Evolutionary conservation across 169 alveolate genomes (phyloP).

Genomic region (Theileria luwenshuni): DNA sequence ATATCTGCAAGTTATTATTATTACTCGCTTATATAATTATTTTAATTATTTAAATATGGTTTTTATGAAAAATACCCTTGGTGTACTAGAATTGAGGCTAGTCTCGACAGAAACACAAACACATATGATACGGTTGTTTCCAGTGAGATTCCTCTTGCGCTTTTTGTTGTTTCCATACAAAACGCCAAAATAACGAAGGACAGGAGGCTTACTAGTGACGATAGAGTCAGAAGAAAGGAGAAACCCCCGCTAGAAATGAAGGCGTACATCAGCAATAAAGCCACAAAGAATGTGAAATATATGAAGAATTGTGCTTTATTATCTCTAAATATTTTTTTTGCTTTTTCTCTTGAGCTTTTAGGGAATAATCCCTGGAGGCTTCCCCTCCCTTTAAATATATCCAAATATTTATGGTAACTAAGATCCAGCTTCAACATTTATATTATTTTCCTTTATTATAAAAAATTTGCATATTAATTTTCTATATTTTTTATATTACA

Average conservation of each 20-base stretch:
- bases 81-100: slow-evolving; percentile 87
- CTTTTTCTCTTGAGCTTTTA: slow-evolving; percentile 32
- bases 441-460: not conserved
- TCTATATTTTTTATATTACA: not conserved
- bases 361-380: slow-evolving; percentile 12
- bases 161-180: slow-evolving; percentile 80
- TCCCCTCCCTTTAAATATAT: slow-evolving; percentile 22
- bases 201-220: slow-evolving; percentile 86
- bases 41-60: not conserved
- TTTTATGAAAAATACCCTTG: slow-evolving; percentile 82
- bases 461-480: slow-evolving; percentile 9
- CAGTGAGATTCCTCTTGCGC: slow-evolving; percentile 89
- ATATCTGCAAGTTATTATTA: slow-evolving; percentile 61
- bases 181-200: slow-evolving; percentile 87
- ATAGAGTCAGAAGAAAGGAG: slow-evolving; percentile 88
- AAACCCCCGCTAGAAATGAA: slow-evolving; percentile 91
- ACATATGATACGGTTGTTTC: slow-evolving; percentile 87
- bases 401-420: not conserved
- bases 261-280: slow-evolving; percentile 79
- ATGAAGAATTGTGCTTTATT: slow-evolving; percentile 45
- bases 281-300: slow-evolving; percentile 57
- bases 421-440: slow-evolving; percentile 6
- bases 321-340: slow-evolving; percentile 24
- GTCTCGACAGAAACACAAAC: slow-evolving; percentile 80
- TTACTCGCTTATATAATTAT: not conserved